Percentiles rank a stretch among this genome's conserved stretches.
Conservation (phyloP, 2,329 filamentous ascomycete genomes). For the Penicillium occitanis region DNA sequence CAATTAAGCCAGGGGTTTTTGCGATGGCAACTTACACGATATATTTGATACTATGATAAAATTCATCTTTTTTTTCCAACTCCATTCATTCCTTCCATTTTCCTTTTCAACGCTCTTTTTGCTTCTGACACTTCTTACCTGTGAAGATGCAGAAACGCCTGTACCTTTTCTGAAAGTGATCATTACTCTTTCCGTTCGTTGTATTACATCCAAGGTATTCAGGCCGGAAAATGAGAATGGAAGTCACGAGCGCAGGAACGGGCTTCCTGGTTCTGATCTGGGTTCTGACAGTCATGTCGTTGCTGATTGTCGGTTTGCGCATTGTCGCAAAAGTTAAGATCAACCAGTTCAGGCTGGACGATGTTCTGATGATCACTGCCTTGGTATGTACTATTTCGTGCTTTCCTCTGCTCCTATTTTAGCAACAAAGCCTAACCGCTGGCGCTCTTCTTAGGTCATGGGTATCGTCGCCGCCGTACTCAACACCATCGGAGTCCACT, state of each 20-base stretch:
- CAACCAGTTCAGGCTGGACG: slow-evolving; percentile 11
- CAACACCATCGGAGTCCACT: not conserved
- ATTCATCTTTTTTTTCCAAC: not conserved
- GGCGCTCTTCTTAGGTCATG: not conserved
- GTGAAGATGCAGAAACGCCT: not conserved
- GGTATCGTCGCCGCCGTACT: not conserved
- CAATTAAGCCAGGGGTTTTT: not conserved
- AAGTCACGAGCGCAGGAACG: not conserved
- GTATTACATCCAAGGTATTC: not conserved
- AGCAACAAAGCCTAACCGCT: slow-evolving; percentile 4
- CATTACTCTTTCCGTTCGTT: not conserved
- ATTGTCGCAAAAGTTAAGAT: slow-evolving; percentile 16
- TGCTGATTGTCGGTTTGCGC: slow-evolving; percentile 4
- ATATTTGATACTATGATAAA: not conserved
- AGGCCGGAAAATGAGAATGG: not conserved
- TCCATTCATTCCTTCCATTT: not conserved
- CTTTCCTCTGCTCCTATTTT: slow-evolving; percentile 17
- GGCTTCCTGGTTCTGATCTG: slow-evolving; percentile 1
- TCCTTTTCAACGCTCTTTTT: not conserved
- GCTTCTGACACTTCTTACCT: not conserved
- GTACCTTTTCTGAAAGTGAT: not conserved
- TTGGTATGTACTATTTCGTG: slow-evolving; percentile 12
- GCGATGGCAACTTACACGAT: not conserved
- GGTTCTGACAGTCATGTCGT: slow-evolving; percentile 7
- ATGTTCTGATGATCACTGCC: slow-evolving; percentile 15